A percentile compares a stretch with the other conserved stretches of the same genome.
phyloP scores from a whole-genome alignment of 1,139 yeast species.

The Suhomyces bolitotheri region DNA sequence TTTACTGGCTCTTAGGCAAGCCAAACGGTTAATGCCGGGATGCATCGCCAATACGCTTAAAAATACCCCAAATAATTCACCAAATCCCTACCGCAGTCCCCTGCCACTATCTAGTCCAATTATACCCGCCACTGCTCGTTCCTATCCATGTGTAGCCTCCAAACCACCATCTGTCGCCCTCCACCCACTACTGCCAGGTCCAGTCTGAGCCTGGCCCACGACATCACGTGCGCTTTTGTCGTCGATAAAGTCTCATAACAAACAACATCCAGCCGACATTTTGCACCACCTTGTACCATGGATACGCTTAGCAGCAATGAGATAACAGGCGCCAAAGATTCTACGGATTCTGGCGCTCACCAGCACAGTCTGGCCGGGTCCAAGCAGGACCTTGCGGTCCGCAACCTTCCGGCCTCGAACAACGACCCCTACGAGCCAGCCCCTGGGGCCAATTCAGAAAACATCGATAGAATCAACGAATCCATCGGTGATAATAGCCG shows the following conservation, averaged over 20 bases:
- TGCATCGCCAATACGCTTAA: too few relatives aligned
- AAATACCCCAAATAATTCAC: too few relatives aligned
- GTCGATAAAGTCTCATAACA: constrained; percentile 11
- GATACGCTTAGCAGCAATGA: constrained; percentile 8
- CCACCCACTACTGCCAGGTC: too few relatives aligned
- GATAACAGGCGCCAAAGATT: constrained; percentile 6
- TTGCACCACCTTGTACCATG: constrained; percentile 12
- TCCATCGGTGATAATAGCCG: constrained; percentile 23
- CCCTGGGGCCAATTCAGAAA: constrained; percentile 7
- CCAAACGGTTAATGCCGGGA: too few relatives aligned
- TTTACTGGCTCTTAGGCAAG: too few relatives aligned
- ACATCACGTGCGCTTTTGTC: constrained; percentile 7
- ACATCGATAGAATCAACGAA: constrained; percentile 19
- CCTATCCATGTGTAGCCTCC: too few relatives aligned
- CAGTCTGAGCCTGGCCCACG: too few relatives aligned
- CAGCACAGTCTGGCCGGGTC: constrained; percentile 7
- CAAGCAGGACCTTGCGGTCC: constrained; percentile 4
- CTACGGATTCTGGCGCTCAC: constrained; percentile 4
- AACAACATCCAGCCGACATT: constrained; percentile 13
- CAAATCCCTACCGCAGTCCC: too few relatives aligned
- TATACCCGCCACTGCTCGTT: too few relatives aligned
- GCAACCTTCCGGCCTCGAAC: constrained; percentile 2
- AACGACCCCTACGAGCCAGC: constrained; percentile 4
- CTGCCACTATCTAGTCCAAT: too few relatives aligned
- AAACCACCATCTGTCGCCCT: too few relatives aligned